phyloP scores from a whole-genome alignment of 1,284 basidiomycete genomes.

The Coniophora puteana region DNA sequence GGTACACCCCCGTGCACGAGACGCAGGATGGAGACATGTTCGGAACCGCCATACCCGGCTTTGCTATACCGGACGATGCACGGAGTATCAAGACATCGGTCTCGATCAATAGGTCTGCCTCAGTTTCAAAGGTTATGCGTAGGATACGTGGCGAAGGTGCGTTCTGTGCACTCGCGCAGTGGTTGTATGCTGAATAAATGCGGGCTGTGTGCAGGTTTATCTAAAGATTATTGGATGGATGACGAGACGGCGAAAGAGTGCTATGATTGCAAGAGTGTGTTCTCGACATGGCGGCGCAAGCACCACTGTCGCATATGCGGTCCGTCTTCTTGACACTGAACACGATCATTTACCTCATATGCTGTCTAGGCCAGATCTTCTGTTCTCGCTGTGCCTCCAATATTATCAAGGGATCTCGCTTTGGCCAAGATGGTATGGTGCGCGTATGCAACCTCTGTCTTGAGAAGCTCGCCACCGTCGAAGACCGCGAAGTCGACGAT shows the following conservation, averaged over 20 bases:
- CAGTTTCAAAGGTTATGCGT: slow-evolving; percentile 86
- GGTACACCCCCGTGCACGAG: slow-evolving; percentile 50
- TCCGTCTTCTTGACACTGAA: slow-evolving; percentile 30
- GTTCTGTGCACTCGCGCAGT: slow-evolving; percentile 12
- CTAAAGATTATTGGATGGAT: slow-evolving; percentile 95
- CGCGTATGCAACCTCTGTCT: slow-evolving; percentile 94
- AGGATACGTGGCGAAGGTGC: slow-evolving; percentile 82
- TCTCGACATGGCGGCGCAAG: slow-evolving; percentile 90
- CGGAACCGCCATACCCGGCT: slow-evolving; percentile 77
- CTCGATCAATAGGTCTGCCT: slow-evolving; percentile 70
- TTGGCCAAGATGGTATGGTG: slow-evolving; percentile 89
- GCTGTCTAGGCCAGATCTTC: slow-evolving; percentile 73
- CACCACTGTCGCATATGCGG: slow-evolving; percentile 95
- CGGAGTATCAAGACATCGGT: slow-evolving; percentile 71
- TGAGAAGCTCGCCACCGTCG: slow-evolving; percentile 81
- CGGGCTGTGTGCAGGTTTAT: slow-evolving; percentile 52
- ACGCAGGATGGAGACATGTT: slow-evolving; percentile 54
- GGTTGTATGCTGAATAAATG: slow-evolving; percentile 11
- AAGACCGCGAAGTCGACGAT: slow-evolving; percentile 79
- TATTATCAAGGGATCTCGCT: slow-evolving; percentile 92
- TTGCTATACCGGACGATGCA: slow-evolving; percentile 80
- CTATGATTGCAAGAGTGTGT: slow-evolving; percentile 89
- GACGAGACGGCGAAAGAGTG: slow-evolving; percentile 96
- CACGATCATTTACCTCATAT: slow-evolving; percentile 7
- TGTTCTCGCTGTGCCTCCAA: slow-evolving; percentile 96